These are phyloP conservation scores for Phialophora expanda DNA, from an alignment of 2,329 filamentous ascomycete genomes.

Conservation along the genomic window DNA sequence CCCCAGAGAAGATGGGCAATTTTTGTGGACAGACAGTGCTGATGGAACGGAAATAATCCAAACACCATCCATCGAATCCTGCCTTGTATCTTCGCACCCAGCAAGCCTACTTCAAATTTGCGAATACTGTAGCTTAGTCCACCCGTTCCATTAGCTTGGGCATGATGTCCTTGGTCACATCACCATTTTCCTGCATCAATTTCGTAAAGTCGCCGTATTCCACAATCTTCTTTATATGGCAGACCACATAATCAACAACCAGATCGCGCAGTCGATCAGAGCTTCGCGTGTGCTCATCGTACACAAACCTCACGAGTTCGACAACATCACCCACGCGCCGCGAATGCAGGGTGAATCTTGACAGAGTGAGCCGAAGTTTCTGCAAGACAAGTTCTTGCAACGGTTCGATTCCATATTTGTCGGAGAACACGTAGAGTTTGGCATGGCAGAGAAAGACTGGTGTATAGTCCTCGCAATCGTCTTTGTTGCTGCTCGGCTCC, in stretches of 20 bases:
- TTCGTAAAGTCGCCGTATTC: constrained; percentile 20
- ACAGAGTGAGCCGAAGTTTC: constrained; percentile 46
- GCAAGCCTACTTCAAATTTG: neutral
- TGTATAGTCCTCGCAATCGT: constrained; percentile 41
- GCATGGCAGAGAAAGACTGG: constrained; percentile 50
- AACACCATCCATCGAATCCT: neutral
- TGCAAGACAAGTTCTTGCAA: constrained; percentile 43
- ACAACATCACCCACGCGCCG: constrained; percentile 42
- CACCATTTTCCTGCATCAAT: constrained; percentile 20
- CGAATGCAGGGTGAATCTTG: constrained; percentile 42
- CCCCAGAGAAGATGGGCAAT: neutral
- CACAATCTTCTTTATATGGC: constrained; percentile 25
- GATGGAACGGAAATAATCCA: neutral
- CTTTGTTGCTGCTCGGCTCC: constrained; percentile 26
- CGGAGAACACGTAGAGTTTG: constrained; percentile 48
- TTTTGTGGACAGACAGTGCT: neutral
- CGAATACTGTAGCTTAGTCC: constrained; percentile 9
- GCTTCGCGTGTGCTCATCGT: constrained; percentile 34
- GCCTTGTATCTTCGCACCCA: neutral
- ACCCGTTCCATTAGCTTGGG: constrained; percentile 24
- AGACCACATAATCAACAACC: constrained; percentile 39
- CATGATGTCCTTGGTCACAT: constrained; percentile 20
- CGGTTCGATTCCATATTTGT: constrained; percentile 47
- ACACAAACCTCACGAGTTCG: constrained; percentile 47
- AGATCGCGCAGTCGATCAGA: constrained; percentile 37